These are phyloP conservation scores for Phialophora verrucosa DNA, from an alignment of 2,329 filamentous ascomycete genomes.

Conservation along the genomic window DNA sequence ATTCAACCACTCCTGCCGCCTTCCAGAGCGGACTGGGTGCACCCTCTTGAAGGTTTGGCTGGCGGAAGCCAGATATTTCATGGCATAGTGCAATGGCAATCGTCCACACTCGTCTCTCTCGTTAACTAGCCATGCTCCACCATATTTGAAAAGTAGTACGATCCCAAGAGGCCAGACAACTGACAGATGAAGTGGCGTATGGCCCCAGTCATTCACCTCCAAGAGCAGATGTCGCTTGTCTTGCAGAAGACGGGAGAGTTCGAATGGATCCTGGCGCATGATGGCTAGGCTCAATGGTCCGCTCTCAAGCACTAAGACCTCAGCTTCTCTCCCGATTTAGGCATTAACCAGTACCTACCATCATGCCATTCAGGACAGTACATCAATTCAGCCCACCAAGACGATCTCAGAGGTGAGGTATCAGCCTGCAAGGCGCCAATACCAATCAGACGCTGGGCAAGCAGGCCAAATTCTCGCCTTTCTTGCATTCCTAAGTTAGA, in stretches of 20 bases:
- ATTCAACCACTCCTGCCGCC: background rate
- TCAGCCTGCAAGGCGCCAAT: background rate
- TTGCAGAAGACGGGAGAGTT: background rate
- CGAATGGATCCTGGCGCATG: background rate
- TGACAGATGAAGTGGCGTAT: constrained; percentile 12
- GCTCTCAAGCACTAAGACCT: constrained; percentile 1
- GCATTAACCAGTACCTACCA: background rate
- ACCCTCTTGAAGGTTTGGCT: rapidly evolving
- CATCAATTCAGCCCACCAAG: background rate
- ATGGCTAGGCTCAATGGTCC: constrained; percentile 12
- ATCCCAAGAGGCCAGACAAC: constrained; percentile 6
- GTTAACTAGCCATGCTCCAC: constrained; percentile 7
- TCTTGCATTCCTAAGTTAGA: background rate
- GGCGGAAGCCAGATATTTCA: background rate
- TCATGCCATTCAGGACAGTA: background rate
- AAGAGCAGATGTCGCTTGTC: background rate
- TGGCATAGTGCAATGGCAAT: constrained; percentile 1
- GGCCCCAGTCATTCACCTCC: background rate
- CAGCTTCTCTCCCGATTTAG: background rate
- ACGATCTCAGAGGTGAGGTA: background rate
- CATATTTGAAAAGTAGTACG: constrained; percentile 4
- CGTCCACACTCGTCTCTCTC: background rate
- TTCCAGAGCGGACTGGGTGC: background rate
- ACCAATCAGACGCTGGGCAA: background rate
- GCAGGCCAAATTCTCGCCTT: background rate